phyloP scores from a whole-genome alignment of 2,329 filamentous ascomycete genomes.

The Calonectria honghensis region DNA sequence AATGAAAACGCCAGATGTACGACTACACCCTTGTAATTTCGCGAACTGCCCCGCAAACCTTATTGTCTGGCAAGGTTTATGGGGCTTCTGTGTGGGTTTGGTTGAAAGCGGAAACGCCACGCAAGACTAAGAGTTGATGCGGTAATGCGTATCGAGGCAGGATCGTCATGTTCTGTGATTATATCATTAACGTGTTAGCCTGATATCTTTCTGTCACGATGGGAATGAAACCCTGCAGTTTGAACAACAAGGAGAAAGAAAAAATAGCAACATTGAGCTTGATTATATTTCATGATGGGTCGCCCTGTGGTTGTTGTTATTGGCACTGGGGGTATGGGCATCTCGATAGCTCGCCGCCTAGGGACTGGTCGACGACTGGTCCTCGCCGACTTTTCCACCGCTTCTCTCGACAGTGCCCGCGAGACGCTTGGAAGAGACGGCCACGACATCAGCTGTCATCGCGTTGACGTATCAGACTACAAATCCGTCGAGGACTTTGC shows the following conservation, averaged over 20 bases:
- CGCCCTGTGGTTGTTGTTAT: constrained; percentile 5
- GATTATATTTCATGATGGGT: neutral
- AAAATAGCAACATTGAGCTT: too few relatives aligned
- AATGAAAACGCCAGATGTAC: neutral
- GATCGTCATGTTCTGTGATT: neutral
- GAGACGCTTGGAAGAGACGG: neutral
- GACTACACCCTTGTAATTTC: neutral
- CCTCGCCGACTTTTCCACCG: neutral
- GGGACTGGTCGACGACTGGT: constrained; percentile 6
- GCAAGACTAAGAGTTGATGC: neutral
- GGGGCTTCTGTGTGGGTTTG: too few relatives aligned
- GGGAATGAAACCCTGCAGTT: neutral
- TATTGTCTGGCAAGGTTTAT: neutral
- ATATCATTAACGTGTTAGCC: neutral
- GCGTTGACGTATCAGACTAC: neutral
- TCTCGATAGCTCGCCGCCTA: constrained; percentile 20
- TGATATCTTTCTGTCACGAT: neutral
- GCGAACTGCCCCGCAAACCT: neutral
- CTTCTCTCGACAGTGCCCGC: neutral
- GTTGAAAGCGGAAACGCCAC: neutral
- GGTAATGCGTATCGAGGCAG: neutral
- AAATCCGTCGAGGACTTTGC: constrained; percentile 3
- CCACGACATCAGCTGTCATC: neutral
- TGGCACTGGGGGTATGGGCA: constrained; percentile 8
- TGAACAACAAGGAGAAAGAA: too few relatives aligned